phyloP scores from a whole-genome alignment of 163 green algal species.

The Prototheca cutis region DNA sequence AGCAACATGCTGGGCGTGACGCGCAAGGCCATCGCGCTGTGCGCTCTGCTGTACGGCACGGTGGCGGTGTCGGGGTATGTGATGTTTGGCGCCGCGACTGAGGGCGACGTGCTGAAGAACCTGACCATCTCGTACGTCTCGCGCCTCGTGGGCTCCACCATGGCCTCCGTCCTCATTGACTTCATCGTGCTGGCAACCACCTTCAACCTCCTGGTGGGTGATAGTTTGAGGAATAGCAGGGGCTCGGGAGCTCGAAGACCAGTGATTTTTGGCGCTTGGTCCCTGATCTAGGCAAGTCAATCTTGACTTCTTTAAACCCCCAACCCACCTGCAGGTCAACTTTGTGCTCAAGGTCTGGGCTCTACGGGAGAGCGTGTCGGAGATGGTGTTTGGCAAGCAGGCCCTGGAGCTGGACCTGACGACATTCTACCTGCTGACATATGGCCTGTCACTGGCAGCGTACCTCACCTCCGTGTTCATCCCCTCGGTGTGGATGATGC shows the following conservation, averaged over 20 bases:
- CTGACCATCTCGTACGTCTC: conserved; percentile 12
- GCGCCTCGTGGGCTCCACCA: neutral
- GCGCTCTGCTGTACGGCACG: conserved; percentile 13
- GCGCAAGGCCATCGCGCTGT: conserved; percentile 4
- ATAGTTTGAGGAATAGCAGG: too few species aligned
- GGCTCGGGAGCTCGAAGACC: too few species aligned
- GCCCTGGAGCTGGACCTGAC: neutral
- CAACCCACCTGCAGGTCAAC: conserved; percentile 11
- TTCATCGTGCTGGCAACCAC: conserved; percentile 11
- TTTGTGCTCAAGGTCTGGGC: conserved; percentile 37
- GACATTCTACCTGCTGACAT: conserved; percentile 16
- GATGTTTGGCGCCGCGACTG: conserved; percentile 19
- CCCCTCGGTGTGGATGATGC: conserved; percentile 16
- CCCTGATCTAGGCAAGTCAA: too few species aligned
- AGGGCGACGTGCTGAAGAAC: conserved; percentile 33
- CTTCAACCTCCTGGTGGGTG: conserved; percentile 23
- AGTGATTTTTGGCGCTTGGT: too few species aligned
- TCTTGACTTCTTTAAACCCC: too few species aligned
- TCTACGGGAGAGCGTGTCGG: conserved; percentile 19
- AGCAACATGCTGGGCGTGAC: conserved; percentile 13
- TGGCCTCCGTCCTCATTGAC: conserved; percentile 10
- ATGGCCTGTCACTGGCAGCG: neutral
- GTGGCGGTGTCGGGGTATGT: conserved; percentile 22
- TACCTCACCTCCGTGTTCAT: conserved; percentile 15
- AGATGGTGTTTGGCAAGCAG: conserved; percentile 5